A percentile compares a stretch with the other conserved stretches of the same genome.
These are phyloP conservation scores for Aspergillus homomorphus DNA, from an alignment of 495 filamentous ascomycete genomes.

Conservation along the genomic window DNA sequence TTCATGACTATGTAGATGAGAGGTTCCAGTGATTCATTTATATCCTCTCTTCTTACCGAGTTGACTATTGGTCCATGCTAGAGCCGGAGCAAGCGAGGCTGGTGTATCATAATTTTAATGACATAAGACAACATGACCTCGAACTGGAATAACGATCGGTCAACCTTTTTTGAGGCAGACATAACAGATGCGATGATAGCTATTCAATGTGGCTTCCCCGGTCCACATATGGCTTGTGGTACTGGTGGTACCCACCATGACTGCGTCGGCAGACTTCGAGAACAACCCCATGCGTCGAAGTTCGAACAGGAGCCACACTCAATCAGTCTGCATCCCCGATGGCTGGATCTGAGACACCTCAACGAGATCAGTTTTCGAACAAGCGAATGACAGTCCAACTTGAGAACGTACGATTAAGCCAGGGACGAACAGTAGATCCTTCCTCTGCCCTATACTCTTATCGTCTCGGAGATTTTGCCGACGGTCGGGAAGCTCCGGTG, in stretches of 20 bases:
- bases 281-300: not conserved
- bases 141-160: constrained; percentile 1
- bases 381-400: not conserved
- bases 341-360: not conserved
- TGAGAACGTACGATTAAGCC: too few species aligned
- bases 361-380: not conserved
- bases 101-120: constrained; percentile 28
- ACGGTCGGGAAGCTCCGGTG: not conserved
- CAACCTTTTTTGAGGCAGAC: not conserved
- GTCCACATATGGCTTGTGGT: not conserved
- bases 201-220: not conserved
- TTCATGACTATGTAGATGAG: constrained; percentile 7
- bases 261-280: not conserved
- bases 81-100: constrained; percentile 24
- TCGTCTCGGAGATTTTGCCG: not conserved
- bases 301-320: not conserved
- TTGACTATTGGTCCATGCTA: constrained; percentile 9
- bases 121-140: constrained; percentile 20
- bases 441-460: too few species aligned
- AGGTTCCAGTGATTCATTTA: constrained; percentile 12
- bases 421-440: too few species aligned
- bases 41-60: constrained; percentile 6
- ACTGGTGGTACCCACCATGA: not conserved
- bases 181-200: too few species aligned
- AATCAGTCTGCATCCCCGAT: not conserved